Evolutionary conservation across 768 basidiomycete species (phyloP), one percentile per base, ranked within the genome.

Genomic region (Infundibulicybe gibba): DNA sequence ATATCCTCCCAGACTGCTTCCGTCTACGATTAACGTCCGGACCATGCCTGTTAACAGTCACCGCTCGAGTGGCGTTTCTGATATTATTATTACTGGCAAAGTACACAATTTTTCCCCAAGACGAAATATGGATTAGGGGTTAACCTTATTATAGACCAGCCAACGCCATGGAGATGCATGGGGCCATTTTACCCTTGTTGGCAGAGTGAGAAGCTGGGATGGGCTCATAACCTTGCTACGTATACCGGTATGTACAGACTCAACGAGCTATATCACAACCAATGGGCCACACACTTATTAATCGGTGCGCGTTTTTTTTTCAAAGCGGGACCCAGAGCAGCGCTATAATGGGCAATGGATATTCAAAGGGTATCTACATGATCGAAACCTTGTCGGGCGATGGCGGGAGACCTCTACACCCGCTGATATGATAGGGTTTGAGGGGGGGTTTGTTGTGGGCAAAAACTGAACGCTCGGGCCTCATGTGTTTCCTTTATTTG

Each of bases 41-140:
- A 41, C 41, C 40, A n/a, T 37, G 25, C 31, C n/a, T n/a, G 2
- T 32, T 15, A 15, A 16, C 39, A 63, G 57, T 35, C 63, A 74
- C 42, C 47, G 54, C 6, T 54, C 54, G 3, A 74, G 71, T 47
- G 73, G 74, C 31, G 62, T 79, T n/a, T 60, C 63, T 44, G 78
- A 80, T 52, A 75, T 80, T 30, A 59, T 81, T 49, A 63, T 80
- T 44, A 75, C 75, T 12, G 79, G 79, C 32, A 66, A 76, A 58
- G 76, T 76, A 48, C 16, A 69, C 55, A n/a, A n/a, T n/a, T n/a
- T n/a, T n/a, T n/a, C n/a, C n/a, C n/a, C n/a, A n/a, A n/a, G 20
- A 4, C 34, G n/a, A 8, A 33, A 15, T 34, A 21, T 30, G 11
- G 34, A 12, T 42, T 15, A 25, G 30, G 9, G 19, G 40, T 6